Percentiles rank a stretch among this genome's conserved stretches.
These are phyloP conservation scores for Xylaria sp. DNA, from an alignment of 2,329 filamentous ascomycete species.

Conservation along the genomic window DNA sequence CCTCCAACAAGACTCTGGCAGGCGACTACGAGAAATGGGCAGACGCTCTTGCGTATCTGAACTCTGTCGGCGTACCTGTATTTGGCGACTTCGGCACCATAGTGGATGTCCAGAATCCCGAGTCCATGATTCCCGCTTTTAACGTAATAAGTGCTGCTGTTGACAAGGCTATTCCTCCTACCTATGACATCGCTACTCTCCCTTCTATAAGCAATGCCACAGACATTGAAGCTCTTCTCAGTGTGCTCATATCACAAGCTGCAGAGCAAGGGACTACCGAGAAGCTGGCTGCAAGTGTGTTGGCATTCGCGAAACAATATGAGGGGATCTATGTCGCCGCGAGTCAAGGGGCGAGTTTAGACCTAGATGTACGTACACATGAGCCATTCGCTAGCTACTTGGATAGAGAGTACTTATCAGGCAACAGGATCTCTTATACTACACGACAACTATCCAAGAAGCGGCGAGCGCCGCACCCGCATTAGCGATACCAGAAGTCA, in stretches of 20 bases:
- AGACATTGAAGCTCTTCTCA: neutral
- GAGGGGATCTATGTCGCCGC: neutral
- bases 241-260: neutral
- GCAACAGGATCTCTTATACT: neutral
- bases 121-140: neutral
- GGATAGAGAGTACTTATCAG: neutral
- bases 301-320: neutral
- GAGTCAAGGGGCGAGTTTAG: neutral
- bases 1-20: constrained; percentile 1
- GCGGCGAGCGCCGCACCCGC: constrained; percentile 10
- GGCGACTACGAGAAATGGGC: constrained; percentile 12
- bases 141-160: neutral
- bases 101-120: constrained; percentile 14
- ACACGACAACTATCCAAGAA: constrained; percentile 9
- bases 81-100: constrained; percentile 9
- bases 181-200: neutral
- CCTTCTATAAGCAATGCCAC: neutral
- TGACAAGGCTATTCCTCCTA: neutral
- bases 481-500: constrained; percentile 2
- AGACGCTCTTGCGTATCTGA: constrained; percentile 8
- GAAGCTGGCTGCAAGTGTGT: constrained; percentile 5
- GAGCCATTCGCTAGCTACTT: neutral
- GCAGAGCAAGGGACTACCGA: neutral
- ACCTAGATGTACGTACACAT: neutral
- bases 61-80: constrained; percentile 4